Evolutionary conservation across 2,329 filamentous ascomycete genomes (phyloP).

Genomic region (Ploettnerulaceae sp.): DNA sequence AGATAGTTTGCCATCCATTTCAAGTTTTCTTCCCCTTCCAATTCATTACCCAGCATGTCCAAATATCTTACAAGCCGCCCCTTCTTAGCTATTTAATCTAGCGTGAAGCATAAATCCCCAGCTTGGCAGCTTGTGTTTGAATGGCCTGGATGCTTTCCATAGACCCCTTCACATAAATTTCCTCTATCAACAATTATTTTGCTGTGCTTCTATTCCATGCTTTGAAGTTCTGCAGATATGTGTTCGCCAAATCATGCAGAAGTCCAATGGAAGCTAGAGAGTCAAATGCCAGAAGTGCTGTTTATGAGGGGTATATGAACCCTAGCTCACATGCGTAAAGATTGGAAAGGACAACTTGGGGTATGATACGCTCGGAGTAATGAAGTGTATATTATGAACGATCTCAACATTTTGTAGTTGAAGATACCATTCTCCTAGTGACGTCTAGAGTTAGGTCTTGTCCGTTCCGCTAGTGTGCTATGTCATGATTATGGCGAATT

Average conservation of each 20-base stretch:
- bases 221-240: conserved; percentile 88
- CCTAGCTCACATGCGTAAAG: conserved; percentile 67
- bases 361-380: conserved; percentile 83
- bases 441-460: conserved; percentile 73
- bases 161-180: conserved; percentile 67
- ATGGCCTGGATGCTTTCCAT: conserved; percentile 75
- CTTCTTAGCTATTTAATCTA: conserved; percentile 73
- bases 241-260: conserved; percentile 75
- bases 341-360: conserved; percentile 74
- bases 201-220: conserved; percentile 66
- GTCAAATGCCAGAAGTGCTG: conserved; percentile 80
- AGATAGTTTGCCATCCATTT: conserved; percentile 69
- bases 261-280: conserved; percentile 65
- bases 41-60: conserved; percentile 77
- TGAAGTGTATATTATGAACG: conserved; percentile 86
- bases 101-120: conserved; percentile 76
- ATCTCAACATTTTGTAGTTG: conserved; percentile 75
- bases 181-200: conserved; percentile 69
- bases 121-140: conserved; percentile 78
- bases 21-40: conserved; percentile 70
- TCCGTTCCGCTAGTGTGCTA: conserved; percentile 75
- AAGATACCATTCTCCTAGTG: conserved; percentile 76
- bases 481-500: conserved; percentile 79
- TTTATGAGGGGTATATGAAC: conserved; percentile 71
- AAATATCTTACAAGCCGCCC: conserved; percentile 74